These are phyloP conservation scores for Camellia granthamiana DNA, from an alignment of 148 eudicot genomes.

Conservation along the genomic window DNA sequence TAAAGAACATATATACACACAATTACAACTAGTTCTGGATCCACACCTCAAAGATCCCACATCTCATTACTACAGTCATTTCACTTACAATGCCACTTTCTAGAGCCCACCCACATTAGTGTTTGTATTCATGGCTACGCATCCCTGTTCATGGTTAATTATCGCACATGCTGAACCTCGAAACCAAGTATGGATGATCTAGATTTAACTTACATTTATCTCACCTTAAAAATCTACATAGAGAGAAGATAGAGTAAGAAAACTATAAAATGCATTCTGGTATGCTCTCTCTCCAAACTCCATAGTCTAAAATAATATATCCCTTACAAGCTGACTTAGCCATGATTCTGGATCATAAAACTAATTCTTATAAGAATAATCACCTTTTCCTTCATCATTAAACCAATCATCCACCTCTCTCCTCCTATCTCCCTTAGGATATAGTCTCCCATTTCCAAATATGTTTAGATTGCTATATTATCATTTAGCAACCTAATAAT, in stretches of 20 bases:
- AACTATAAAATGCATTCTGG: background rate
- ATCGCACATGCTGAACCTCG: background rate
- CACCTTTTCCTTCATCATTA: background rate
- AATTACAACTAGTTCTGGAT: background rate
- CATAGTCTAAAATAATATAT: background rate
- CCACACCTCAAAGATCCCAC: background rate
- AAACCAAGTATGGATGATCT: background rate
- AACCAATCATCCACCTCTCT: slow-evolving; percentile 3
- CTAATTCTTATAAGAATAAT: background rate
- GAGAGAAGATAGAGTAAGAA: background rate
- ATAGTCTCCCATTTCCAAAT: background rate
- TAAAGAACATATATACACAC: no score
- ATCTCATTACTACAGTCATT: background rate
- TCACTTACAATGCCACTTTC: background rate
- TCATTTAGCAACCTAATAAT: background rate
- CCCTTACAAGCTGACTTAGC: background rate
- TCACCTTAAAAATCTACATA: background rate
- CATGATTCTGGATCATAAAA: background rate
- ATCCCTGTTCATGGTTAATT: background rate
- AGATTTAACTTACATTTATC: background rate
- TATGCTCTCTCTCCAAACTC: background rate
- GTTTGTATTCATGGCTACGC: slow-evolving; percentile 1
- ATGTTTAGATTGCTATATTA: background rate
- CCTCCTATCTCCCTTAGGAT: background rate
- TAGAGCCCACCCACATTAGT: background rate